Conservation (phyloP, 176 grass and related monocot genomes). For the Dactylis glomerata region DNA sequence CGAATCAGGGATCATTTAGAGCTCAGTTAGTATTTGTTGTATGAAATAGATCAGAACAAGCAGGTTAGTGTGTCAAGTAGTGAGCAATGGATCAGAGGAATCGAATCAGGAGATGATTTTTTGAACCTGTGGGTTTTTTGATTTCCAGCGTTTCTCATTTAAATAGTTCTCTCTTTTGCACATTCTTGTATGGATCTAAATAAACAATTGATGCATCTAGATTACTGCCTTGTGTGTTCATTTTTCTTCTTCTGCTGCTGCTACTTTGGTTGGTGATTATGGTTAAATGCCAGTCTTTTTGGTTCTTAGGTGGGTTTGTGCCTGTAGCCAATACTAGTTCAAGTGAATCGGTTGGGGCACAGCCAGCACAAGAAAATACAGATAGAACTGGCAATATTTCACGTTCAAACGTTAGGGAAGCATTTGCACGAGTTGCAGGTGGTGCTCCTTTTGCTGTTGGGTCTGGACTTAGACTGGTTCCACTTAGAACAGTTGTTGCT, state of each 20-base stretch:
- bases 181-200: not conserved
- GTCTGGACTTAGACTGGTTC: constrained; percentile 73
- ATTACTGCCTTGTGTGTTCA: not conserved
- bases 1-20: not conserved
- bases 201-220: not conserved
- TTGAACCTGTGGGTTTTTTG: not conserved
- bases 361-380: constrained; percentile 52
- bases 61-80: too few species aligned
- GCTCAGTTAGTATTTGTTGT: not conserved
- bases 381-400: constrained; percentile 48
- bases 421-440: constrained; percentile 49
- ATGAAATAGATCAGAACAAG: not conserved
- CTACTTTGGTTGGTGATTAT: constrained; percentile 30
- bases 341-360: constrained; percentile 49
- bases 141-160: not conserved
- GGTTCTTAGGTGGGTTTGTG: constrained; percentile 51
- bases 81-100: not conserved
- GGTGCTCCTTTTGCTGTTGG: constrained; percentile 58
- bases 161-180: not conserved
- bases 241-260: constrained; percentile 18
- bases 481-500: constrained; percentile 72
- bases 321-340: constrained; percentile 57
- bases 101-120: not conserved
- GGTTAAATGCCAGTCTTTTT: constrained; percentile 39
- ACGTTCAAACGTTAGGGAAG: constrained; percentile 43